Evolutionary conservation across 768 basidiomycete genomes (phyloP).

Genomic region (Russula dissimulans): DNA sequence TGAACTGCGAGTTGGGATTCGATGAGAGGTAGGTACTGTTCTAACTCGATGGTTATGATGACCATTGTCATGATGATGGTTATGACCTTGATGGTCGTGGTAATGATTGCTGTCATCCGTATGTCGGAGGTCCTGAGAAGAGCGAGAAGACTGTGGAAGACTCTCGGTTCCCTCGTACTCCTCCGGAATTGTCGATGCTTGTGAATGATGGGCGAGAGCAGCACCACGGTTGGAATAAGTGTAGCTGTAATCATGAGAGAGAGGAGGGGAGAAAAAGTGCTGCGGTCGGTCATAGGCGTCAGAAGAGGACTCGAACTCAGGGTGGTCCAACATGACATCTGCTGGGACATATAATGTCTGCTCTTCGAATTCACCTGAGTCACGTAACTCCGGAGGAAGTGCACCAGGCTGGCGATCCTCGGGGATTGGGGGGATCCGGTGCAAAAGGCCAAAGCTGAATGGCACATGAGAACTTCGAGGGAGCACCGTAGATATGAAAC

Average conservation of each 20-base stretch:
- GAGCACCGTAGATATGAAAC: conserved; percentile 23
- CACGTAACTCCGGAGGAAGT: conserved; percentile 46
- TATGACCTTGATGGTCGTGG: conserved; percentile 7
- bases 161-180: conserved; percentile 13
- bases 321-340: conserved; percentile 44
- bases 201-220: conserved; percentile 3
- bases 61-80: conserved; percentile 7
- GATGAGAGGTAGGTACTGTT: background rate
- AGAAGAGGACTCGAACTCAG: conserved; percentile 24
- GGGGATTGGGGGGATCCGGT: conserved; percentile 81
- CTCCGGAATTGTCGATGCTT: conserved; percentile 16
- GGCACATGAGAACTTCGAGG: background rate
- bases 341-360: conserved; percentile 69
- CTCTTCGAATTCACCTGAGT: conserved; percentile 45
- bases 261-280: conserved; percentile 16
- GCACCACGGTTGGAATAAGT: conserved; percentile 17
- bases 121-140: conserved; percentile 12
- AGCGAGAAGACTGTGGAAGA: conserved; percentile 11
- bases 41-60: conserved; percentile 16
- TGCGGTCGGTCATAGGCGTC: conserved; percentile 21
- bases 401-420: conserved; percentile 47
- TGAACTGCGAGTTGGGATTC: background rate
- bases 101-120: background rate
- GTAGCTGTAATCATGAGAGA: conserved; percentile 16
- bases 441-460: conserved; percentile 76